Percentiles rank a stretch among this genome's conserved stretches.
phyloP scores from a whole-genome alignment of 2,329 filamentous ascomycete species.

The Aspergillus sp. region DNA sequence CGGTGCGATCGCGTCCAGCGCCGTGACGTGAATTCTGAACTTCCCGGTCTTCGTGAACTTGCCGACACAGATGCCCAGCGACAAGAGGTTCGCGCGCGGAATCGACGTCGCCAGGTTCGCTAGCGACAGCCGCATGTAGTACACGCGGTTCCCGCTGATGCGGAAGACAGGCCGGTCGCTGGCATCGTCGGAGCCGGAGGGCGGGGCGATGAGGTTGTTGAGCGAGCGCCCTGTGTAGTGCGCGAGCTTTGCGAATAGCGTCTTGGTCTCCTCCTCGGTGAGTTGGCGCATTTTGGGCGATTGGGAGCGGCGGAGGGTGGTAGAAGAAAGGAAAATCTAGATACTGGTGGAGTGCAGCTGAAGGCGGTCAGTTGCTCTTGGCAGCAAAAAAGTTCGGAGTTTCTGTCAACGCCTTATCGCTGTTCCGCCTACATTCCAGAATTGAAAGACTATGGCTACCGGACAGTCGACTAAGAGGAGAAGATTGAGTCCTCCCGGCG shows the following conservation, averaged over 20 bases:
- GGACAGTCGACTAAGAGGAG: conserved; percentile 42
- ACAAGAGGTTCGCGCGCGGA: conserved; percentile 70
- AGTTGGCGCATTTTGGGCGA: conserved; percentile 61
- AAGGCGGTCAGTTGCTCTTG: conserved; percentile 18
- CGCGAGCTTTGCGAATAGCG: conserved; percentile 84
- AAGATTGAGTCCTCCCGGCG: conserved; percentile 40
- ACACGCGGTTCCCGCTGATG: conserved; percentile 71
- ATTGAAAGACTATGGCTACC: conserved; percentile 33
- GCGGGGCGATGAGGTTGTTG: conserved; percentile 70
- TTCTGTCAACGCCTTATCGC: background rate
- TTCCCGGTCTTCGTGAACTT: conserved; percentile 97
- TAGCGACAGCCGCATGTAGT: conserved; percentile 82
- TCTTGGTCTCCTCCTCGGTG: conserved; percentile 56
- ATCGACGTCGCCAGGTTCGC: conserved; percentile 87
- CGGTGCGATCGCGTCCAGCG: conserved; percentile 76
- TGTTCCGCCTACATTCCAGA: conserved; percentile 2
- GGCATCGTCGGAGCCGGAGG: conserved; percentile 56
- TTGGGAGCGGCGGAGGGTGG: background rate
- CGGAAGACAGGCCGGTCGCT: conserved; percentile 80
- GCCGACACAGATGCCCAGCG: conserved; percentile 80
- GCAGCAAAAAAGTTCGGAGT: conserved; percentile 15
- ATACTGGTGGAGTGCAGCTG: conserved; percentile 13
- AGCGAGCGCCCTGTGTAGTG: conserved; percentile 84
- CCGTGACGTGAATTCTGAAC: conserved; percentile 88
- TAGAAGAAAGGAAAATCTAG: conserved; percentile 1